These are phyloP conservation scores for Sungouiozyma ichnusensis DNA, from an alignment of 805 yeast species.

Conservation along the genomic window DNA sequence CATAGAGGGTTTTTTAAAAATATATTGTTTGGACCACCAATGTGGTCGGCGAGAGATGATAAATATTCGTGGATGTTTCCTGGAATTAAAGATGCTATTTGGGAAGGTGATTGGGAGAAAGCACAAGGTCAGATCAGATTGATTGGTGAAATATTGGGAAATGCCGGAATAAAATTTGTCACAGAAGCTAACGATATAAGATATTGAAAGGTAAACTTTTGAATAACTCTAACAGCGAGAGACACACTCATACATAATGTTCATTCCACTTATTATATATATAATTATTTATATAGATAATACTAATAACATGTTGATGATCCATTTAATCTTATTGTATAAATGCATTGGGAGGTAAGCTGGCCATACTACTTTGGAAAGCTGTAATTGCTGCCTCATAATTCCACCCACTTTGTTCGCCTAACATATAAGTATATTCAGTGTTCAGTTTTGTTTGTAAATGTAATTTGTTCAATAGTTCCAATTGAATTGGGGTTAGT, in stretches of 20 bases:
- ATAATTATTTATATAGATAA: neutral
- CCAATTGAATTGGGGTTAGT: conserved; percentile 47
- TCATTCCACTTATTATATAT: neutral
- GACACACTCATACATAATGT: neutral
- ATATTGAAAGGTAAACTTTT: neutral
- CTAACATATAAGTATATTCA: conserved; percentile 70
- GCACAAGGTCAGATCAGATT: conserved; percentile 45
- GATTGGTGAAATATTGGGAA: conserved; percentile 30
- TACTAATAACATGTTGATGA: neutral
- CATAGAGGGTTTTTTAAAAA: conserved; percentile 60
- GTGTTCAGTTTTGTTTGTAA: conserved; percentile 64
- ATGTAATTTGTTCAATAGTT: conserved; percentile 53
- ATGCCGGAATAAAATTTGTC: conserved; percentile 19
- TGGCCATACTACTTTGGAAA: conserved; percentile 55
- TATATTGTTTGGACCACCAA: conserved; percentile 55
- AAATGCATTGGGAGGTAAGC: conserved; percentile 52
- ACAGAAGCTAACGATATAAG: conserved; percentile 11
- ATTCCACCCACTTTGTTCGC: conserved; percentile 84
- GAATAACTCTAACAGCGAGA: too few species aligned
- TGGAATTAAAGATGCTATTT: conserved; percentile 58
- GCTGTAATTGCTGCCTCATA: conserved; percentile 57
- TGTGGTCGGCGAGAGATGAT: conserved; percentile 26
- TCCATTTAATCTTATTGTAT: conserved; percentile 11
- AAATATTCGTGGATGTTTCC: conserved; percentile 50
- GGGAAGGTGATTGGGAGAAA: conserved; percentile 35